Evolutionary conservation across 495 filamentous ascomycete genomes (phyloP).

Genomic region (Aspergillus incahuasiensis): DNA sequence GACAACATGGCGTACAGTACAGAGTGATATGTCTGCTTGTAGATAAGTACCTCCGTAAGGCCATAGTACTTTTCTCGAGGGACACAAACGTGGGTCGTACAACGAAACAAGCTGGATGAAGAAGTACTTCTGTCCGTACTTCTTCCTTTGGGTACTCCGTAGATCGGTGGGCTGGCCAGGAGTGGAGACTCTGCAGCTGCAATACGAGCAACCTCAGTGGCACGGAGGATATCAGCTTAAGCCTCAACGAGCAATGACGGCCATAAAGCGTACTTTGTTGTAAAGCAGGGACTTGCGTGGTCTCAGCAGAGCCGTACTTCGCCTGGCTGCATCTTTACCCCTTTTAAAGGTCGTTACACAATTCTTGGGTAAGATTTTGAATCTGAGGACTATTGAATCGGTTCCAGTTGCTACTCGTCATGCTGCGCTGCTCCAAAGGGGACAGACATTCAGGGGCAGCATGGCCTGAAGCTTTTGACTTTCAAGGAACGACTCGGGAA

Average conservation of each 20-base stretch:
- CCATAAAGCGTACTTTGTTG: no score
- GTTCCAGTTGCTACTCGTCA: not conserved
- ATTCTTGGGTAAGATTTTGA: not conserved
- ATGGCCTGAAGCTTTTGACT: not conserved
- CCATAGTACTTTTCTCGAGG: not conserved
- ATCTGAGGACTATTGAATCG: conserved; percentile 5
- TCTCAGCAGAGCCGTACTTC: not conserved
- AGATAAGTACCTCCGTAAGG: not conserved
- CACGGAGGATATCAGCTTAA: not conserved
- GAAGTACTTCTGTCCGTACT: conserved; percentile 3
- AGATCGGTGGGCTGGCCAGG: not conserved
- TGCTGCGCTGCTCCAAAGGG: not conserved
- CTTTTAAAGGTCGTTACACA: conserved; percentile 1
- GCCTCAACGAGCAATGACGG: not conserved
- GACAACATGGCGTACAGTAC: not conserved
- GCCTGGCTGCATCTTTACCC: not conserved
- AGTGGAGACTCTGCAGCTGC: conserved; percentile 4
- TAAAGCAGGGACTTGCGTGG: not conserved
- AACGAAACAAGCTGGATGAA: not conserved
- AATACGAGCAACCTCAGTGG: not conserved
- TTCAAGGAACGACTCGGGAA: not conserved
- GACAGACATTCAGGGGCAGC: not conserved
- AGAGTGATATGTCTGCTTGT: not conserved
- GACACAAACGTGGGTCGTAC: not conserved
- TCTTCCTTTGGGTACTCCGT: not conserved